Percentiles rank a stretch among this genome's conserved stretches.
These are phyloP conservation scores for Mrakia hoshinonis DNA, from an alignment of 768 basidiomycete genomes.

Conservation along the genomic window DNA sequence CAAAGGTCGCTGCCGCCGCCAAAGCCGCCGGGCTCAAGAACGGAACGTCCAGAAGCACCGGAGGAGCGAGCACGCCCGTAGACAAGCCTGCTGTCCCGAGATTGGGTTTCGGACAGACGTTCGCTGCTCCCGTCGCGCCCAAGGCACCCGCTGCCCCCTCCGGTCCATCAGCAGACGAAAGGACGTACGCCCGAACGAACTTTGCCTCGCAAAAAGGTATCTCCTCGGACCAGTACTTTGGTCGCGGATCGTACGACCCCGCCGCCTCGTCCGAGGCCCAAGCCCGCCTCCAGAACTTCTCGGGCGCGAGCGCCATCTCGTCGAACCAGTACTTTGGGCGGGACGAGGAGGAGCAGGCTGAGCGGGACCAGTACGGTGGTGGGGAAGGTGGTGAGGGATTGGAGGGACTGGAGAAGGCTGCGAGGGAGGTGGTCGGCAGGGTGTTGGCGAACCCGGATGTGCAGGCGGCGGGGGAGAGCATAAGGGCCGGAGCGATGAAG, in stretches of 20 bases:
- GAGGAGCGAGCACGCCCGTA: background rate
- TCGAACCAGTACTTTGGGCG: constrained; percentile 95
- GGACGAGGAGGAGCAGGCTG: constrained; percentile 59
- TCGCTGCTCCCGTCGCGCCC: constrained; percentile 56
- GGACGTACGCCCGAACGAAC: constrained; percentile 72
- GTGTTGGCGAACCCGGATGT: constrained; percentile 79
- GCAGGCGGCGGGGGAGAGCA: constrained; percentile 69
- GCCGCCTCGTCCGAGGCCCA: constrained; percentile 64
- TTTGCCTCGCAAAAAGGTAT: constrained; percentile 87
- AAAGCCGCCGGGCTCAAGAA: background rate
- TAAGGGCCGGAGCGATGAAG: constrained; percentile 73
- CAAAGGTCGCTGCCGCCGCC: constrained; percentile 36
- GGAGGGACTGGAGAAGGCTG: constrained; percentile 55
- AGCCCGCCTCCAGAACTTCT: constrained; percentile 69
- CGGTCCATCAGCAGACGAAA: constrained; percentile 34
- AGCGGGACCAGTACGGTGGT: constrained; percentile 46
- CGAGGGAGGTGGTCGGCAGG: constrained; percentile 63
- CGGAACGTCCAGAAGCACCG: background rate
- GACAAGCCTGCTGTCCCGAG: constrained; percentile 47
- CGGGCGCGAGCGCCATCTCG: constrained; percentile 85
- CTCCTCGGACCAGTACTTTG: constrained; percentile 97
- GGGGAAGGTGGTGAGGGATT: constrained; percentile 51
- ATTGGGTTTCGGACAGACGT: constrained; percentile 69
- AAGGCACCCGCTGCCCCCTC: constrained; percentile 46
- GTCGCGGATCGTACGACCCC: constrained; percentile 77